Percentiles rank a stretch among this genome's conserved stretches.
Conservation (phyloP, 2,329 filamentous ascomycete genomes). For the Hypoxylon rubiginosum region DNA sequence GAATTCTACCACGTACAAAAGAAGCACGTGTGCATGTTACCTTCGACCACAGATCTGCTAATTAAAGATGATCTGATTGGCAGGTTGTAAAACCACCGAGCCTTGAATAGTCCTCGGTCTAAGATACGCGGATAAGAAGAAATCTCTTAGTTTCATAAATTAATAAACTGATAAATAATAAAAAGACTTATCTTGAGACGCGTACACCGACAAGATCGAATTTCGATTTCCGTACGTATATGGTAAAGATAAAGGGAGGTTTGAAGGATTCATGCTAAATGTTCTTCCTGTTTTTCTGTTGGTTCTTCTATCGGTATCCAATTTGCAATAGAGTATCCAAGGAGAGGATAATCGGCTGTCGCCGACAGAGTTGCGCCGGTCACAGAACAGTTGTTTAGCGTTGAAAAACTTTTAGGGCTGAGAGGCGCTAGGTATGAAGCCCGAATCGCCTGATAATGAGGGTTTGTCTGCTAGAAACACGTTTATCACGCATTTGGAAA, state of each 20-base stretch:
- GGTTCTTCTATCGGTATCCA: background rate
- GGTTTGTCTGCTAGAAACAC: background rate
- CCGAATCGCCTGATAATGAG: conserved; percentile 4
- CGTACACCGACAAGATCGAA: background rate
- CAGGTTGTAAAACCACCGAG: conserved; percentile 17
- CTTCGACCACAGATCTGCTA: conserved; percentile 26
- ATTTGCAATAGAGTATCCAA: background rate
- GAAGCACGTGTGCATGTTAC: conserved; percentile 31
- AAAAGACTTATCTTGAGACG: background rate
- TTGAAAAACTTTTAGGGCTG: conserved; percentile 37
- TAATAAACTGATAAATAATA: background rate
- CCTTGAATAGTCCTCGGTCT: conserved; percentile 29
- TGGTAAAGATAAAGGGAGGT: background rate
- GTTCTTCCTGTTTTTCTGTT: background rate
- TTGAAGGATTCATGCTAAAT: background rate
- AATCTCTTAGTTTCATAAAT: background rate
- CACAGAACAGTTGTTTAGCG: conserved; percentile 10
- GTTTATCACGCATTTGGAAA: background rate
- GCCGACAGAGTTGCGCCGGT: conserved; percentile 11
- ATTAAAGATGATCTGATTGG: conserved; percentile 13
- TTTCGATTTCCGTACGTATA: background rate
- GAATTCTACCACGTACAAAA: background rate
- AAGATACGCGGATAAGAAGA: conserved; percentile 4
- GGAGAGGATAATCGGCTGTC: conserved; percentile 13
- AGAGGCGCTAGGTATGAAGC: conserved; percentile 19